Evolutionary conservation across 2,329 filamentous ascomycete genomes (phyloP), one percentile per base, ranked within the genome.

Genomic region (Leptoxyphium fumago): DNA sequence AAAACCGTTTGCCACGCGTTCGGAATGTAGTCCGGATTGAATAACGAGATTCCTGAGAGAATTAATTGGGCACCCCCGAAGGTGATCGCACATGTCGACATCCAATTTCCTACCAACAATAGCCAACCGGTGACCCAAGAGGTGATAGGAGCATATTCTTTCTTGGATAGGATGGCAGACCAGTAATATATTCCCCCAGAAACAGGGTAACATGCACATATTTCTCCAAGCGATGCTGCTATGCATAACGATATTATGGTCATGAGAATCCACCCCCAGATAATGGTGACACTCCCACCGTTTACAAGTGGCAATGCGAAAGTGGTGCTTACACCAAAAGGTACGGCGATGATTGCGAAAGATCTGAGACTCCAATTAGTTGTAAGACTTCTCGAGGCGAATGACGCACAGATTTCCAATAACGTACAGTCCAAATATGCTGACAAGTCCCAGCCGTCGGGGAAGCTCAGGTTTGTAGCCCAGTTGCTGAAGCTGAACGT

Each of bases 261-360:
- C 21, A 82, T 73, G 29, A 81, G 61, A 2, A 82, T 70, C 78
- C 74, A 84, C 34, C 80, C 81, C 71, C 76, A 84, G 50, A 84
- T 64, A 38, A 84, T 71, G 18, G 78, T 82, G 13, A 84, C 80
- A 38, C 71, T 71, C 58, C 82, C 77, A 17, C 81, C 81, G 58
- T 84, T 78, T 14, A 73, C 73, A 26, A 84, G 67, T 17, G 76
- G 77, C 57, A 82, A 80, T 62, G 75, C 78, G 48, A 84, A 67
- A 1, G 80, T 84, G 13, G 80, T 83, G 28, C 70, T 75, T 30
- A 83, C 66, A 32, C 80, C 80, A 51, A 78, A 82, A 1, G 78
- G 78, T 10, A 78, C 78, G 10, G 80, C 79, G 78, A 84, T 84
- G 60, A 85, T 84, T 42, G 80, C 80, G 56, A 84, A 84, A 38